These are phyloP conservation scores for Cyclostephanos invisitatus DNA, from an alignment of 108 stramenopile genomes.

Conservation along the genomic window DNA sequence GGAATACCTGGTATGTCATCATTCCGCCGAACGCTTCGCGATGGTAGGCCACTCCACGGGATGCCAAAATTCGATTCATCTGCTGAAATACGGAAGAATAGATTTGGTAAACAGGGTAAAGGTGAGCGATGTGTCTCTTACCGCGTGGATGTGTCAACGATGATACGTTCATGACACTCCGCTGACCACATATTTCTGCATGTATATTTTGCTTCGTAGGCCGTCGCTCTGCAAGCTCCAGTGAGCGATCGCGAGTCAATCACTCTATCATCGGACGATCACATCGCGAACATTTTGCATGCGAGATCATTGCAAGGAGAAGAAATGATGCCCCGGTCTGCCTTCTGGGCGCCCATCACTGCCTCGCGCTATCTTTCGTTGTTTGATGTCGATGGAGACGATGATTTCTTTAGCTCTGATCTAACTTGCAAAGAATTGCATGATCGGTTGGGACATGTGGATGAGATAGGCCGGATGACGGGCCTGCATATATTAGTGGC, in stretches of 20 bases:
- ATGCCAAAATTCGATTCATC: conserved; percentile 90
- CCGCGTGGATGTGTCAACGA: not conserved
- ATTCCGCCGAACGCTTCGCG: conserved; percentile 59
- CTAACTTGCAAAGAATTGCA: conserved; percentile 75
- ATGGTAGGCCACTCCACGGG: conserved; percentile 94
- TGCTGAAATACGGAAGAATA: conserved; percentile 59
- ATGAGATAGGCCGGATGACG: conserved; percentile 24
- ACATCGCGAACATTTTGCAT: conserved; percentile 42
- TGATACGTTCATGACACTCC: not conserved
- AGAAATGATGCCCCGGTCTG: conserved; percentile 90
- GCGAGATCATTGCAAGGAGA: conserved; percentile 61
- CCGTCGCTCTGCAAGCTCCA: conserved; percentile 90
- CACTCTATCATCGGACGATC: conserved; percentile 31
- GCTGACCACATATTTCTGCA: not conserved
- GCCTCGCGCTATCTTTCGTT: conserved; percentile 84
- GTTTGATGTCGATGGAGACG: conserved; percentile 72
- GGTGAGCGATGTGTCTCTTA: conserved; percentile 12
- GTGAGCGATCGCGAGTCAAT: conserved; percentile 90
- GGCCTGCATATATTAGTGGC: conserved; percentile 68
- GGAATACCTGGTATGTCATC: conserved; percentile 58
- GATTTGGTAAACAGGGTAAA: conserved; percentile 49
- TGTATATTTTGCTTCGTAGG: conserved; percentile 11
- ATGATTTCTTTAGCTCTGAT: conserved; percentile 95
- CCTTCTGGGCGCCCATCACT: conserved; percentile 94
- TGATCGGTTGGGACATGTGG: conserved; percentile 67